Evolutionary conservation across 2,329 filamentous ascomycete species (phyloP), one percentile per base, ranked within the genome.

Genomic region (Arthroderma sp.): DNA sequence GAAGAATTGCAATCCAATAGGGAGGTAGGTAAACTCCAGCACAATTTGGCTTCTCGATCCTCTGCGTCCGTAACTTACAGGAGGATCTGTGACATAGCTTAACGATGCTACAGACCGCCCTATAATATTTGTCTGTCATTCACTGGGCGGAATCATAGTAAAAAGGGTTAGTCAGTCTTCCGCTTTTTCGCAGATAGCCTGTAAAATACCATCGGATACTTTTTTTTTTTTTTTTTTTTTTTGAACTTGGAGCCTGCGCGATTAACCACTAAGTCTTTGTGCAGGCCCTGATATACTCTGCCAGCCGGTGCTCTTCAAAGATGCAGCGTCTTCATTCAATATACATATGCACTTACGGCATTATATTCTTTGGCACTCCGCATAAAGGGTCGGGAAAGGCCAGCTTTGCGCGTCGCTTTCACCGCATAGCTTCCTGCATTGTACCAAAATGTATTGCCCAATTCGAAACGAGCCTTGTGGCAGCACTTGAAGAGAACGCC

Each of bases 401-500:
- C 29, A 49, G 49, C 15, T 47, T 57, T 15, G 38, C 54, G 5
- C 8, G 37, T 9, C 52, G 27, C 29, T 41, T 62, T 27, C 54
- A 56, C 42, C 61, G 60, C 44, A 46, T 63, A 3, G 56, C 51
- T n/a, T 51, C 54, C 22, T 40, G 59, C 29, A 33, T 51, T 9
- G 27, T 61, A 8, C 59, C 62, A 30, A 60, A 51, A 30, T 47
- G 43, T 15, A 48, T 57, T 8, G 22, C 54, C 2, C 44, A 56
- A 15, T 52, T 55, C 29, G 53, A 61, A 31, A 51, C 73, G 6
- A 71, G 72, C 0, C 59, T 81, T 32, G 64, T 77, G 5, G 69
- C 66, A 54, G 74, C 73, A 1, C 60, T 80, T 10, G 65, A 71
- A 47, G 65, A 68, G 45, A 66, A 61, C 11, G 67, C 63, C 6